Base-by-base conservation (phyloP, 495 filamentous ascomycete species). In the Lepidopterella palustris region DNA sequence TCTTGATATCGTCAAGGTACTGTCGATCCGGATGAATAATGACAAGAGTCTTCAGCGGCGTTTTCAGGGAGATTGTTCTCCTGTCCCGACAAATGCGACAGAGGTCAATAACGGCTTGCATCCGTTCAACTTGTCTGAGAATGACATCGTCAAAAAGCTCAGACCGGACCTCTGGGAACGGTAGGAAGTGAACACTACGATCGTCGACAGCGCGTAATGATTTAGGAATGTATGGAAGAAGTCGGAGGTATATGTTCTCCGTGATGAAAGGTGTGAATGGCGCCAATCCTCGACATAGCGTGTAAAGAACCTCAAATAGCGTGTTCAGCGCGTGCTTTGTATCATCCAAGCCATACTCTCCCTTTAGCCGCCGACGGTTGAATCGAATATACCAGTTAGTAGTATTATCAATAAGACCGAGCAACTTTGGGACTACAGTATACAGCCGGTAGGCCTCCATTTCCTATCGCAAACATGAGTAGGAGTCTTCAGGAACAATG, bases 301-400 rank as follows among this genome's bases (percentile, higher is more conserved):
- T 97, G 75, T 85, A 98, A 10, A 98, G 79, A 52, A 96, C 89
- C 76, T 97, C 92, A 64, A 96, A 97, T n/a, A 98, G 84, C 6
- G 93, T 93, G 72, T 97, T 95, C 54, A 98, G 78, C 9, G 93
- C 93, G 71, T 95, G 88, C 55, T 85, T 73, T 25, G 93, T 97
- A 67, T 97, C 93, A 45, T 95, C 82, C 11, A 88, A 72, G 13
- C 92, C 92, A 67, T 87, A 84, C 73, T 95, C 92, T 57, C 93
- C 93, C 84, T 97, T 98, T 55, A 98, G 78, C 20, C 93, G 86
- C 72, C 90, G 90, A 28, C 93, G 84, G 78, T 98, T 98, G 79
- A 97, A 96, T n/a, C 92, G 84, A 70, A 98, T 98, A 73, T 98
- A 98, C 95, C 95, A 98, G 74, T 98, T 98, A 1, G 93, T 97